Base-by-base conservation (phyloP, 371 early-diverging fungal species). In the Mycotypha africana region DNA sequence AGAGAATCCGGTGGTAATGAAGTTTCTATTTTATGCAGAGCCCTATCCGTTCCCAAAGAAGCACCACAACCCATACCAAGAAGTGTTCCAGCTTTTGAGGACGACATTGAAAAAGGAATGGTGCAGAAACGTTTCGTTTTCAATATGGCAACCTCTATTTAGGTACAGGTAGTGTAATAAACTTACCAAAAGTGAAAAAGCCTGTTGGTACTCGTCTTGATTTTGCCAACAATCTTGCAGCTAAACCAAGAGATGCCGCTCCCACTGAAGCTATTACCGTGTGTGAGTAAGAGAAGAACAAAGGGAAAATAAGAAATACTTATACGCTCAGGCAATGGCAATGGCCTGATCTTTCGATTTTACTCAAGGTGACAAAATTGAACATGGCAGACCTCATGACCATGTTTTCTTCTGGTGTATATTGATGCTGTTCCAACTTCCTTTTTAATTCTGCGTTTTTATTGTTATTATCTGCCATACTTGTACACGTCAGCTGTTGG, bases 61-160 rank as follows among this genome's bases (percentile, higher is more conserved):
- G 56, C 65, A 2, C 71, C 71, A 42, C 59, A 53, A 24, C 54
- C 38, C 2, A 66, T 37, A 1, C 71, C 71, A 38, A 54, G 34
- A 46, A 67, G 62, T 6, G 53, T 51, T 9, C 67, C 71, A 42
- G 67, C 71, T 70, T n/a, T n/a, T n/a, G n/a, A n/a, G n/a, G n/a
- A n/a, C n/a, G n/a, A n/a, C n/a, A 49, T 28, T 14, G 14, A 40
- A 15, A 24, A 10, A 12, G 10, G 12, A 7, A 34, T 16, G 7
- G 10, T 10, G 6, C 25, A 11, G 2, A 38, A n/a, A 23, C 38
- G 46, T 17, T 20, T 31, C 35, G 2, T 39, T 32, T 28, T 11
- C 7, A 16, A 32, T 39, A 12, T 20, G 42, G 10, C 26, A 53
- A 17, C 31, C 56, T 51, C 16, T 55, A 55, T 12, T 45, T 51